Conservation (phyloP, 1,139 yeast species). For the Geotrichum carabidarum region DNA sequence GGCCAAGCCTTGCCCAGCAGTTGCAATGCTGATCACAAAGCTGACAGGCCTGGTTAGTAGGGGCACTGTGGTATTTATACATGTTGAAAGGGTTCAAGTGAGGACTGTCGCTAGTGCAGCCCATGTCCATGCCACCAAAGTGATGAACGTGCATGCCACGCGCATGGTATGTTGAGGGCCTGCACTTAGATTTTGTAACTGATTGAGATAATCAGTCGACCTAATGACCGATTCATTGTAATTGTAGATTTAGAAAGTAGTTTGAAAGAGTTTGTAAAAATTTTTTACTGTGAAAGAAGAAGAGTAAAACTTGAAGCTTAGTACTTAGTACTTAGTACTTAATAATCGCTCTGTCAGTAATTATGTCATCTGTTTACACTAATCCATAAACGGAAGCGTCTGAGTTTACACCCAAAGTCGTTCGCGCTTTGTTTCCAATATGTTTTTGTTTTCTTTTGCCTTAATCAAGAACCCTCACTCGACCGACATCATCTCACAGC, state of each 20-base stretch:
- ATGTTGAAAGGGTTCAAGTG: constrained; percentile 92
- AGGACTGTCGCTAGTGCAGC: constrained; percentile 97
- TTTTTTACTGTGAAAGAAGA: too few relatives aligned
- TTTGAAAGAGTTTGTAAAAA: not conserved
- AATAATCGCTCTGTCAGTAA: too few relatives aligned
- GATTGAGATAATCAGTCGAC: constrained; percentile 66
- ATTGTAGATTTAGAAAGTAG: not conserved
- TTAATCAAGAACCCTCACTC: too few relatives aligned
- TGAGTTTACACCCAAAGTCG: too few relatives aligned
- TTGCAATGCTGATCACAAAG: constrained; percentile 89
- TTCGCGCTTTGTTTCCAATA: too few relatives aligned
- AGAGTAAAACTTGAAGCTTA: too few relatives aligned
- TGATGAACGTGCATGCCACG: constrained; percentile 98
- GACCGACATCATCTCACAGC: too few relatives aligned
- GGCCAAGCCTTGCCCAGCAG: constrained; percentile 82
- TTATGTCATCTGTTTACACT: too few relatives aligned
- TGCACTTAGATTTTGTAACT: constrained; percentile 84
- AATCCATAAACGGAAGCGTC: too few relatives aligned
- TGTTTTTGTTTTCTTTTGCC: too few relatives aligned
- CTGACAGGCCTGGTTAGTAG: constrained; percentile 83
- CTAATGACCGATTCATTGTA: constrained; percentile 42
- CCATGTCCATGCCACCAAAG: constrained; percentile 97
- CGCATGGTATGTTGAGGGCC: constrained; percentile 72
- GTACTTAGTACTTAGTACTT: too few relatives aligned
- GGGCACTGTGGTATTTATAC: constrained; percentile 87